These are phyloP conservation scores for Diaporthe vexans DNA, from an alignment of 2,329 filamentous ascomycete species.

Conservation along the genomic window DNA sequence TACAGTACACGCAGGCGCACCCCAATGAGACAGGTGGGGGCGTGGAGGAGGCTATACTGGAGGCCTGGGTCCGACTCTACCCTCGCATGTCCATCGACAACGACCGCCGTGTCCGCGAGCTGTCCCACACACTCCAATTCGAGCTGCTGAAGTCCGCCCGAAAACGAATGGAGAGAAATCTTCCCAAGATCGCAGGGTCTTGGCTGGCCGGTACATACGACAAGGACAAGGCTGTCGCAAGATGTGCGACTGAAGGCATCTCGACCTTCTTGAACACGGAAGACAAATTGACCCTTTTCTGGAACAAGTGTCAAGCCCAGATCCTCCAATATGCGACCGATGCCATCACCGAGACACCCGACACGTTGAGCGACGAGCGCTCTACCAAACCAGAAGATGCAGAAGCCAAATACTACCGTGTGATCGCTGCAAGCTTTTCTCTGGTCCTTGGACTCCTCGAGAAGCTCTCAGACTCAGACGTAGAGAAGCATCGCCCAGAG, in stretches of 20 bases:
- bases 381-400: slow-evolving; percentile 88
- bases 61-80: slow-evolving; percentile 91
- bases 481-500: slow-evolving; percentile 70
- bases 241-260: slow-evolving; percentile 83
- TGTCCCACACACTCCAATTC: slow-evolving; percentile 82
- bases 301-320: slow-evolving; percentile 83
- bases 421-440: slow-evolving; percentile 70
- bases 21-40: slow-evolving; percentile 66
- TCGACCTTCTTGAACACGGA: slow-evolving; percentile 81
- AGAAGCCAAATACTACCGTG: slow-evolving; percentile 86
- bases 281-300: slow-evolving; percentile 83
- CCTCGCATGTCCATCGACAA: slow-evolving; percentile 92
- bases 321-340: slow-evolving; percentile 87
- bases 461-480: slow-evolving; percentile 63
- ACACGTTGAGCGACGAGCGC: slow-evolving; percentile 90
- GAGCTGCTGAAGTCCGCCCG: slow-evolving; percentile 74
- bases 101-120: slow-evolving; percentile 87
- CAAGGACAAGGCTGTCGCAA: slow-evolving; percentile 81
- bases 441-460: slow-evolving; percentile 68
- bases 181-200: slow-evolving; percentile 84
- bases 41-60: slow-evolving; percentile 84
- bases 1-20: slow-evolving; percentile 60
- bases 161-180: slow-evolving; percentile 85
- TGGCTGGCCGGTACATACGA: slow-evolving; percentile 95
- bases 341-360: slow-evolving; percentile 83